Conservation (phyloP, 2,329 filamentous ascomycete species). For the Leptodontidium sp. region DNA sequence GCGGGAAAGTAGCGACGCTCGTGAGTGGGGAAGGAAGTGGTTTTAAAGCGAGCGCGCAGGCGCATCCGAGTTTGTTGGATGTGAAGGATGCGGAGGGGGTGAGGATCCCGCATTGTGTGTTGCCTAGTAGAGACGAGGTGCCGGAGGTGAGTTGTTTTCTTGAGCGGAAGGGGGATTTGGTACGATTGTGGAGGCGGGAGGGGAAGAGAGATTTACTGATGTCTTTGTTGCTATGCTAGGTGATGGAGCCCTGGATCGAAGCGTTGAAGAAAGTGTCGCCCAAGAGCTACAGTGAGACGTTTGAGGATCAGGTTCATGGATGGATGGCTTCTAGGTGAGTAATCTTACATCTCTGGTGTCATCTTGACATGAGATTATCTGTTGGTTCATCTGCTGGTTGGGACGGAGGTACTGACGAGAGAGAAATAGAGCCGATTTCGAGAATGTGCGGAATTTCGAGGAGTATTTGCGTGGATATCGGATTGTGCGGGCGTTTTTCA, state of each 20-base stretch:
- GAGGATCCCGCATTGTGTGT: conserved; percentile 65
- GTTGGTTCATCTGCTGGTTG: neutral
- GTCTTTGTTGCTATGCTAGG: conserved; percentile 44
- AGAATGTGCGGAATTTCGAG: conserved; percentile 62
- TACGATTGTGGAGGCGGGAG: too few species aligned
- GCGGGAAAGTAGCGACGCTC: conserved; percentile 70
- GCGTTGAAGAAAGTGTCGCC: conserved; percentile 48
- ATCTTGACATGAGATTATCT: neutral
- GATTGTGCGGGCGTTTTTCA: conserved; percentile 65
- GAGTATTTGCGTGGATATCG: conserved; percentile 70
- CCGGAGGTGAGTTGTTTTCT: conserved; percentile 38
- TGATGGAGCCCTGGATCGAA: conserved; percentile 47
- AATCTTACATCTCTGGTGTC: neutral
- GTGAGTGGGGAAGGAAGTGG: conserved; percentile 60
- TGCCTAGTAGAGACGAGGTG: conserved; percentile 71
- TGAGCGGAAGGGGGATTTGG: too few species aligned
- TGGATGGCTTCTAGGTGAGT: conserved; percentile 73
- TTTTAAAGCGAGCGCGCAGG: conserved; percentile 61
- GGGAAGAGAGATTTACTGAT: conserved; percentile 54
- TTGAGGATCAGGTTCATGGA: conserved; percentile 72
- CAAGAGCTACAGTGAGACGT: conserved; percentile 70
- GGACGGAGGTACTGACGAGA: neutral
- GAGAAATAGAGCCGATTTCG: conserved; percentile 55
- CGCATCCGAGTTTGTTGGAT: conserved; percentile 70
- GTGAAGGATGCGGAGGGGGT: conserved; percentile 65